phyloP scores from a whole-genome alignment of 176 grass and related monocot genomes.

The Triticum turgidum region DNA sequence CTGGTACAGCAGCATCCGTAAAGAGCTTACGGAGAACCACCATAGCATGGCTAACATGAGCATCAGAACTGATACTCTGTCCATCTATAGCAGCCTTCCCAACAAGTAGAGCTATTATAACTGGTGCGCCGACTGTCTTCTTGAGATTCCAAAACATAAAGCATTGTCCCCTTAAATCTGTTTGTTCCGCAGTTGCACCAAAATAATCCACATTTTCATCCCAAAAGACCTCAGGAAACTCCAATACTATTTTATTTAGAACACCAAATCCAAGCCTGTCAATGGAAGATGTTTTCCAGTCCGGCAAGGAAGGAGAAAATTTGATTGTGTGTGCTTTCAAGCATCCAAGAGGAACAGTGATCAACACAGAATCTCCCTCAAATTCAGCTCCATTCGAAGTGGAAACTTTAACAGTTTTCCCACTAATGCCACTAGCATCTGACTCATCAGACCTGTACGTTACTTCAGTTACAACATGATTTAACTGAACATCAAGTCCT shows the following conservation, averaged over 20 bases:
- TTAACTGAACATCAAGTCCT: conserved; percentile 87
- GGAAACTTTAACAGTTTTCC: conserved; percentile 66
- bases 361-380: conserved; percentile 81
- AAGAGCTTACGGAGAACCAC: conserved; percentile 88
- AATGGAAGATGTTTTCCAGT: conserved; percentile 92
- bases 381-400: conserved; percentile 78
- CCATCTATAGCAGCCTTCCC: conserved; percentile 94
- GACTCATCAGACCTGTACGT: conserved; percentile 44
- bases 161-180: conserved; percentile 78
- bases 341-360: conserved; percentile 96
- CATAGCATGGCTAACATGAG: conserved; percentile 87
- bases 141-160: conserved; percentile 99
- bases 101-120: conserved; percentile 88
- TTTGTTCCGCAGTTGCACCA: conserved; percentile 93
- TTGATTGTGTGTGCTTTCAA: conserved; percentile 84
- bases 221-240: conserved; percentile 93
- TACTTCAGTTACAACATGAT: conserved; percentile 74
- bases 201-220: conserved; percentile 99
- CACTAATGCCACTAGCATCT: conserved; percentile 22
- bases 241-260: conserved; percentile 92
- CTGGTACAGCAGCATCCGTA: conserved; percentile 72
- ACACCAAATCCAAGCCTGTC: conserved; percentile 85
- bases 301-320: conserved; percentile 86
- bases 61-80: conserved; percentile 55
- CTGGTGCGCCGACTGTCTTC: conserved; percentile 83